A percentile compares a stretch with the other conserved stretches of the same genome.
phyloP scores from a whole-genome alignment of 352 stramenopile species.

The Globisporangium uncinulatum region DNA sequence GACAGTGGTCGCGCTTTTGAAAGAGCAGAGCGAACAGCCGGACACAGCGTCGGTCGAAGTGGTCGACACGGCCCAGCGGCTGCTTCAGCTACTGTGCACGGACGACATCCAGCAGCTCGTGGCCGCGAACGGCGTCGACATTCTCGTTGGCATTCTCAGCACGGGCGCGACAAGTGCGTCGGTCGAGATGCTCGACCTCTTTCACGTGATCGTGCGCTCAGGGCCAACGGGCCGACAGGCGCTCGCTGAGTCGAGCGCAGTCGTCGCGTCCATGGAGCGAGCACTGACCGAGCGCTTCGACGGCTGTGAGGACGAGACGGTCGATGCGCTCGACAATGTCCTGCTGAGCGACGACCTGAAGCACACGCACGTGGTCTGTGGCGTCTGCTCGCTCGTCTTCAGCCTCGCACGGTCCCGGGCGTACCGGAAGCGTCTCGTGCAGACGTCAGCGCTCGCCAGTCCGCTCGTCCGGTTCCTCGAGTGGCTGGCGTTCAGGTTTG shows the following conservation, averaged over 20 bases:
- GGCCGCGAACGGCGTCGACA: conserved; percentile 50
- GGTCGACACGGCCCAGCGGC: conserved; percentile 25
- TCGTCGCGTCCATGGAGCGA: conserved; percentile 36
- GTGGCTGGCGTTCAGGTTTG: conserved; percentile 46
- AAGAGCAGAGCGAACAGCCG: conserved; percentile 31
- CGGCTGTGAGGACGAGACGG: not conserved
- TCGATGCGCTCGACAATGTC: conserved; percentile 15
- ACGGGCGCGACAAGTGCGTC: conserved; percentile 20
- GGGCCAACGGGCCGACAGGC: conserved; percentile 34
- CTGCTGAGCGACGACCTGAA: conserved; percentile 20
- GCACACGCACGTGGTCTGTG: conserved; percentile 43
- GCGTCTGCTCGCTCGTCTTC: conserved; percentile 51
- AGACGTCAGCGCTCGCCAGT: conserved; percentile 14
- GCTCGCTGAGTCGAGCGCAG: conserved; percentile 41
- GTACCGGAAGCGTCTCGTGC: conserved; percentile 45
- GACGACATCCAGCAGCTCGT: conserved; percentile 64
- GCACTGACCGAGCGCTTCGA: conserved; percentile 22
- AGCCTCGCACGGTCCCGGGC: conserved; percentile 25
- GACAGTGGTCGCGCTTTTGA: conserved; percentile 39
- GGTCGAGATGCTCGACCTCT: conserved; percentile 49
- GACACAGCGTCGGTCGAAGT: conserved; percentile 20
- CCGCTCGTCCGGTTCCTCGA: conserved; percentile 12
- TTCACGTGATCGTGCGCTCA: conserved; percentile 52
- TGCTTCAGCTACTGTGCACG: conserved; percentile 55
- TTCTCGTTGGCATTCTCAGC: conserved; percentile 34